Evolutionary conservation across 2,329 filamentous ascomycete genomes (phyloP).

Genomic region (Neonectria magnoliae): DNA sequence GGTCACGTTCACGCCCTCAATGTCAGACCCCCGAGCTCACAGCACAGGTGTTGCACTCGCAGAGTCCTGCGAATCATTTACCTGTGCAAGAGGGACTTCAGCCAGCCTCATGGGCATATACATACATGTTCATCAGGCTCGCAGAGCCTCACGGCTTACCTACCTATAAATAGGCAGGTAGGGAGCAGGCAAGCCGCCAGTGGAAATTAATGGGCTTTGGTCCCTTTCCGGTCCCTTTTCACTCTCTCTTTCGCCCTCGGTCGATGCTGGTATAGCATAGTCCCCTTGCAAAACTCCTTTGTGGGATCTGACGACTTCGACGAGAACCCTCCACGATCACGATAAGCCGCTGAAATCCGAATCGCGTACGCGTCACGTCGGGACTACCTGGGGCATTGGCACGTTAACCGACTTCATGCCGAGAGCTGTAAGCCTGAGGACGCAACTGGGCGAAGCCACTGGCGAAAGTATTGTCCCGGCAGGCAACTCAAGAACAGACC

Average conservation of each 20-base stretch:
- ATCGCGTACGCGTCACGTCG: background rate
- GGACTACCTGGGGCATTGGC: background rate
- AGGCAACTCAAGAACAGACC: background rate
- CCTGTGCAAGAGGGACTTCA: background rate
- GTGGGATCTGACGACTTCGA: background rate
- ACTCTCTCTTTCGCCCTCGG: background rate
- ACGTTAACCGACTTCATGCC: background rate
- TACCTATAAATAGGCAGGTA: background rate
- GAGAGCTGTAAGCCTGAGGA: background rate
- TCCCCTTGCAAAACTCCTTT: background rate
- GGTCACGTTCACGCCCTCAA: background rate
- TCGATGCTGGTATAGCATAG: background rate
- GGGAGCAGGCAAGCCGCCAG: background rate
- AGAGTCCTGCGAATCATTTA: background rate
- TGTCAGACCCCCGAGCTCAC: background rate
- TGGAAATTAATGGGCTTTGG: background rate
- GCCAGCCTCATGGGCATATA: background rate
- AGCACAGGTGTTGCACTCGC: background rate
- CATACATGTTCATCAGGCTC: background rate
- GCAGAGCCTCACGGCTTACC: background rate
- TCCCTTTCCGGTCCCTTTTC: background rate
- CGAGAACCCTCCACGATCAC: background rate
- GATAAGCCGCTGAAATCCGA: background rate
- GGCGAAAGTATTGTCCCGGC: background rate
- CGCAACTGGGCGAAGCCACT: background rate